phyloP scores from a whole-genome alignment of 768 basidiomycete species.

The Kondoa malvinella region DNA sequence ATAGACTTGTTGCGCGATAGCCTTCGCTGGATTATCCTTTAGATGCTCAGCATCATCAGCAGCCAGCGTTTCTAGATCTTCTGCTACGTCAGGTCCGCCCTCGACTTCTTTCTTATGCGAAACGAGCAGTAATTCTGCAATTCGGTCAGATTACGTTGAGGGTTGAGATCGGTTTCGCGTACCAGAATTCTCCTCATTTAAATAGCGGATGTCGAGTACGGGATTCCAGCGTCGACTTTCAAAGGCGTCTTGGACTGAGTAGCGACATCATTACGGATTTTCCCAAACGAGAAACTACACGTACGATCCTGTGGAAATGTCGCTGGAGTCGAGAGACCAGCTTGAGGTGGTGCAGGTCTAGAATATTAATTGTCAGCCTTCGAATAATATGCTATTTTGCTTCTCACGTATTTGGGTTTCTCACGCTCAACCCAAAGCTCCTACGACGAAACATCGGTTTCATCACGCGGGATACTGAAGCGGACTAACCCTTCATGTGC shows the following conservation, averaged over 20 bases:
- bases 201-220: not conserved
- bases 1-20: not conserved
- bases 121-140: slow-evolving; percentile 2
- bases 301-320: slow-evolving; percentile 1
- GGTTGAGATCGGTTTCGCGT: not conserved
- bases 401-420: not conserved
- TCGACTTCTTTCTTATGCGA: not conserved
- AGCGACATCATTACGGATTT: not conserved
- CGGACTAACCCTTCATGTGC: not conserved
- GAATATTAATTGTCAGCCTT: not conserved
- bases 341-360: not conserved
- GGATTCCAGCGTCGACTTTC: not conserved
- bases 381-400: not conserved
- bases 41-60: not conserved
- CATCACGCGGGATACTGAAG: no score
- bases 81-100: not conserved
- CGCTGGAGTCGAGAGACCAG: not conserved
- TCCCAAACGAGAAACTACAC: not conserved
- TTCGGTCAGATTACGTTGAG: not conserved
- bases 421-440: not conserved
- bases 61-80: not conserved
- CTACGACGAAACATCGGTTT: no score
- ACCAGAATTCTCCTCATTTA: not conserved
- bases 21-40: not conserved
- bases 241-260: not conserved